Evolutionary conservation across 2,329 filamentous ascomycete species (phyloP), one percentile per base, ranked within the genome.

Genomic region (Cladophialophora carrionii): DNA sequence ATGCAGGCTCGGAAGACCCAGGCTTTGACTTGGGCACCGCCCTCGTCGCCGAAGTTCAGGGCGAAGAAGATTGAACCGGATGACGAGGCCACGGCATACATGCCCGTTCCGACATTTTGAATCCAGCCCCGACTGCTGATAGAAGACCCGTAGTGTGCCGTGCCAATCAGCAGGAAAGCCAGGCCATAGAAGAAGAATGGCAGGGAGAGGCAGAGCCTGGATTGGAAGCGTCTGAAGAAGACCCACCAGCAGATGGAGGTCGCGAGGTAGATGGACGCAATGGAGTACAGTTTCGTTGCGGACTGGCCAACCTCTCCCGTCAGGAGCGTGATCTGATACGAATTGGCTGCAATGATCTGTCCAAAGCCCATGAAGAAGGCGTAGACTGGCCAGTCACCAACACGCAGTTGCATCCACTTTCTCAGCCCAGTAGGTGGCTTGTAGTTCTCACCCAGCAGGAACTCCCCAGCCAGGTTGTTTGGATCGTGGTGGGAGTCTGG

Each of bases 1-100:
- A 86, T 74, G 71, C 86, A 87, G 17, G 87, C 87, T 63, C 87
- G 83, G 76, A 86, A 87, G n/a, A 87, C 85, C 87, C 87, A 89
- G 41, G 85, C 81, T 72, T 84, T 86, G 51, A 88, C 83, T 6
- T 86, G 85, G 2, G 84, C 82, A 54, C 86, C 86, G 49, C 83
- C 85, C 77, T 88, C 85, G 69, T 85, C 84, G 63, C 87, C 87
- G 71, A 88, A 89, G 74, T 89, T 89, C 57, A 88, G 81, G 1
- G 87, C 83, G 71, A 90, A 90, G 78, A 86, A 88, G 63, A 90
- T 79, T 0, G 84, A 85, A 12, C 87, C 87, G 48, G 84, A 85
- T 8, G 85, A 82, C 5, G 87, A 87, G 5, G 86, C 87, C 5
- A 83, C 79, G 0, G 86, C 84, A 72, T 90, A 90, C 24, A 87